Evolutionary conservation across 78 protist species (phyloP).

Genomic region (Thecamonas trahens): DNA sequence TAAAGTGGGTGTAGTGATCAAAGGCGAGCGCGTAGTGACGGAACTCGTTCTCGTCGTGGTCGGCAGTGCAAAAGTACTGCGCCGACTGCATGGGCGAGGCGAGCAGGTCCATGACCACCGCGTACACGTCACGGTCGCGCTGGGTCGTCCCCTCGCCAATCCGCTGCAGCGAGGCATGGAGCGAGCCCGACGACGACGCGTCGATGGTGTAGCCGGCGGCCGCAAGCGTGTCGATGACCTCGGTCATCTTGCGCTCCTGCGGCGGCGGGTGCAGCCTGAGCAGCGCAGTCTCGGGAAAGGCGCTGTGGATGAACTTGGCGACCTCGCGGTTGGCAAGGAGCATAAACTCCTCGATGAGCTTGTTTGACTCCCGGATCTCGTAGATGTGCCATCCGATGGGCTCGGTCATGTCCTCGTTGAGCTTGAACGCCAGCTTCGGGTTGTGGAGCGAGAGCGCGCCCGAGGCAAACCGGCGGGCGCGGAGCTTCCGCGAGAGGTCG

Average conservation of each 20-base stretch:
- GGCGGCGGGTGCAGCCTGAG: conserved; percentile 86
- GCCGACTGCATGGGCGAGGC: conserved; percentile 75
- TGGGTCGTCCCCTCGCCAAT: background rate
- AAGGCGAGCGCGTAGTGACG: conserved; percentile 77
- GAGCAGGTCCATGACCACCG: conserved; percentile 25
- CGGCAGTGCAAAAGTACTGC: conserved; percentile 61
- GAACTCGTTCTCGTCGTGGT: conserved; percentile 21
- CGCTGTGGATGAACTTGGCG: conserved; percentile 53
- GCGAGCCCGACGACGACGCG: background rate
- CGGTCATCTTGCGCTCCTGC: background rate
- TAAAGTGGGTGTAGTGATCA: conserved; percentile 95
- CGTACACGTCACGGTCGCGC: conserved; percentile 1
- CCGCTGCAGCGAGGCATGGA: conserved; percentile 10
- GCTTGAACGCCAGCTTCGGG: conserved; percentile 46
- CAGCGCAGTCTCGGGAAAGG: conserved; percentile 65
- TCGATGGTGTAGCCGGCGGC: background rate
- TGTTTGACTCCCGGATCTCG: conserved; percentile 28
- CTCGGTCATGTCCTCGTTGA: conserved; percentile 35
- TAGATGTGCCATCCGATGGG: conserved; percentile 31
- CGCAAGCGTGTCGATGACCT: conserved; percentile 2
- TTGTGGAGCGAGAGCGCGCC: background rate
- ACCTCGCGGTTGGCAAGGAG: conserved; percentile 84
- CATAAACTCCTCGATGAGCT: conserved; percentile 90
- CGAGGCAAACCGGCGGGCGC: background rate
- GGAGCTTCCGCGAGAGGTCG: background rate